These are phyloP conservation scores for Allium cepa DNA, from an alignment of 106 monocot genomes.

Conservation along the genomic window DNA sequence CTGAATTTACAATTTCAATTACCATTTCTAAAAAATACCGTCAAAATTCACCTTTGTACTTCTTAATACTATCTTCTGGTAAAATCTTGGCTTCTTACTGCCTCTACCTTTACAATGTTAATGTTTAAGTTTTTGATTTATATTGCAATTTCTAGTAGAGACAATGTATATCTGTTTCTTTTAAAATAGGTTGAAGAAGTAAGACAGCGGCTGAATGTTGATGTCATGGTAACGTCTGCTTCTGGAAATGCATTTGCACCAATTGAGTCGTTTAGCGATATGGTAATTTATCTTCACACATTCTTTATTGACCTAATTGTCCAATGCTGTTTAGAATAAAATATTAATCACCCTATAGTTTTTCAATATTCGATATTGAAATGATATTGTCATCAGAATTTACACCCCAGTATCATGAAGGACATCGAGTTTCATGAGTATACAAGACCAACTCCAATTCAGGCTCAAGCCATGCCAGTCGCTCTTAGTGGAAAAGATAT, in stretches of 20 bases:
- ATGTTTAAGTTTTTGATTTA: constrained; percentile 1
- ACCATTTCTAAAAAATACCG: too few species aligned
- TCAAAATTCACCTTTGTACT: too few species aligned
- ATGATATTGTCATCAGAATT: constrained; percentile 17
- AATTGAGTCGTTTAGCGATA: constrained; percentile 47
- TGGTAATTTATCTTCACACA: constrained; percentile 16
- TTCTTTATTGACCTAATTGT: neutral
- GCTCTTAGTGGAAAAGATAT: constrained; percentile 51
- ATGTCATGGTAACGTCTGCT: constrained; percentile 34
- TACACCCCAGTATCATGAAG: constrained; percentile 44
- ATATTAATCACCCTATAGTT: too few species aligned
- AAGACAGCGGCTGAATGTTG: constrained; percentile 38
- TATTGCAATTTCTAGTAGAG: constrained; percentile 3
- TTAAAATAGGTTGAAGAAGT: constrained; percentile 46
- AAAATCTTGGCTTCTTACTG: too few species aligned
- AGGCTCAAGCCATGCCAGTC: constrained; percentile 62
- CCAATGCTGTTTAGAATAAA: too few species aligned
- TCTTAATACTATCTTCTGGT: too few species aligned
- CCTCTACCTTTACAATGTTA: too few species aligned
- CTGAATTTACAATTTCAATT: too few species aligned
- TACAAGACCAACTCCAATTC: constrained; percentile 47
- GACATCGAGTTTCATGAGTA: constrained; percentile 53
- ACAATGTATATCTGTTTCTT: constrained; percentile 1
- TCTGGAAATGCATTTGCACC: constrained; percentile 35
- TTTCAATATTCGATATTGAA: neutral